These are phyloP conservation scores for Russula sp. DNA, from an alignment of 768 basidiomycete genomes.

Conservation along the genomic window DNA sequence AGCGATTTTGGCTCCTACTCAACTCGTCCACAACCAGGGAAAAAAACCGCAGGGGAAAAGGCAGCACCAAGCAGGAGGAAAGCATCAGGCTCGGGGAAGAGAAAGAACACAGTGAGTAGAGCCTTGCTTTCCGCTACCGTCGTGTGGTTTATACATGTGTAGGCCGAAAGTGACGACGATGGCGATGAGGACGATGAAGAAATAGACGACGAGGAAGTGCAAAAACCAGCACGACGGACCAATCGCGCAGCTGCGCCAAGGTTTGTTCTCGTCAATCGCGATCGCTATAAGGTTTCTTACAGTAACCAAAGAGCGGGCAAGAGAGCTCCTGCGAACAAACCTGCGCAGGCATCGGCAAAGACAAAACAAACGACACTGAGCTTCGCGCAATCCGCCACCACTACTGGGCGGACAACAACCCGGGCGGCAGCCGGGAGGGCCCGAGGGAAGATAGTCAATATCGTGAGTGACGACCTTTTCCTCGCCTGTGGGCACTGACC, in stretches of 20 bases:
- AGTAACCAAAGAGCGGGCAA: constrained; percentile 38
- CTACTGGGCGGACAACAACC: constrained; percentile 45
- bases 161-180: constrained; percentile 55
- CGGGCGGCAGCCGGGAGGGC: constrained; percentile 67
- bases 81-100: constrained; percentile 23
- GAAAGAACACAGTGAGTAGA: constrained; percentile 35
- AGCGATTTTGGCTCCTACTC: constrained; percentile 26
- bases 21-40: constrained; percentile 28
- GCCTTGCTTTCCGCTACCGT: not conserved
- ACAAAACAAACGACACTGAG: constrained; percentile 52
- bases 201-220: constrained; percentile 45
- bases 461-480: constrained; percentile 32
- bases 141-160: constrained; percentile 41
- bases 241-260: constrained; percentile 60
- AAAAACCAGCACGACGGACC: constrained; percentile 48
- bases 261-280: constrained; percentile 33
- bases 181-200: constrained; percentile 48
- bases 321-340: constrained; percentile 50
- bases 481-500: not conserved
- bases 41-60: constrained; percentile 28
- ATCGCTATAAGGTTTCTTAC: not conserved
- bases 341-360: constrained; percentile 31
- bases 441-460: constrained; percentile 50
- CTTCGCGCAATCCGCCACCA: constrained; percentile 45
- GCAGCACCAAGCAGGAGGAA: constrained; percentile 32